Conservation (phyloP, 2,329 filamentous ascomycete species). For the Fusarium liriodendri region DNA sequence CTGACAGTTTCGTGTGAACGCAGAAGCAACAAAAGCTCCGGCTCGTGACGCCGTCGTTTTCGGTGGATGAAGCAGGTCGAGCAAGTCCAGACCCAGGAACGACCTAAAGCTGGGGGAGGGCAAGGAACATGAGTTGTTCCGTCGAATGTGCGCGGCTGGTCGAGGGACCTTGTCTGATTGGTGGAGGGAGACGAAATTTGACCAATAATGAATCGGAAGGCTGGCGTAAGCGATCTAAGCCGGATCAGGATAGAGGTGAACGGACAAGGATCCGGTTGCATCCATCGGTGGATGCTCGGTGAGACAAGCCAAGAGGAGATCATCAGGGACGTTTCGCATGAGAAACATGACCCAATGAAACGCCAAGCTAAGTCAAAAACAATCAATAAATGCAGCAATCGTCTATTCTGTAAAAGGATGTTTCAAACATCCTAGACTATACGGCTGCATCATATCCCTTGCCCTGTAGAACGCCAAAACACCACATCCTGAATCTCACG, state of each 20-base stretch:
- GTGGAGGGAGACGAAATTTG: background rate
- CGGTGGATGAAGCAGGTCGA: conserved; percentile 16
- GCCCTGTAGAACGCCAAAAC: background rate
- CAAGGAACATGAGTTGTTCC: conserved; percentile 42
- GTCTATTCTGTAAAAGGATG: background rate
- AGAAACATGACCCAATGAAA: background rate
- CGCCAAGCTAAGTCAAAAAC: background rate
- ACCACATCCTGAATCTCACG: background rate
- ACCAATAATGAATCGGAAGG: conserved; percentile 16
- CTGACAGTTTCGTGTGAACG: background rate
- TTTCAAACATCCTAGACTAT: background rate
- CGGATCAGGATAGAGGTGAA: conserved; percentile 11
- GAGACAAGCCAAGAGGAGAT: background rate
- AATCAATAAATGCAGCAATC: background rate
- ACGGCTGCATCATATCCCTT: background rate
- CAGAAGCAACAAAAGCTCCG: conserved; percentile 20
- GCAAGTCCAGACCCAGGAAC: conserved; percentile 12
- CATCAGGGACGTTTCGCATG: background rate
- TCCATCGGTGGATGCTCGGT: background rate
- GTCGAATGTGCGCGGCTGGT: conserved; percentile 10
- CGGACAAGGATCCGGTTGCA: background rate
- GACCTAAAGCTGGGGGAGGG: conserved; percentile 10
- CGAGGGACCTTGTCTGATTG: background rate
- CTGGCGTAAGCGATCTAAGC: conserved; percentile 16
- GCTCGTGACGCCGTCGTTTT: conserved; percentile 24